Base-by-base conservation (phyloP, 192 early-diverging fungal genomes). In the Backusella mclennaniae region DNA sequence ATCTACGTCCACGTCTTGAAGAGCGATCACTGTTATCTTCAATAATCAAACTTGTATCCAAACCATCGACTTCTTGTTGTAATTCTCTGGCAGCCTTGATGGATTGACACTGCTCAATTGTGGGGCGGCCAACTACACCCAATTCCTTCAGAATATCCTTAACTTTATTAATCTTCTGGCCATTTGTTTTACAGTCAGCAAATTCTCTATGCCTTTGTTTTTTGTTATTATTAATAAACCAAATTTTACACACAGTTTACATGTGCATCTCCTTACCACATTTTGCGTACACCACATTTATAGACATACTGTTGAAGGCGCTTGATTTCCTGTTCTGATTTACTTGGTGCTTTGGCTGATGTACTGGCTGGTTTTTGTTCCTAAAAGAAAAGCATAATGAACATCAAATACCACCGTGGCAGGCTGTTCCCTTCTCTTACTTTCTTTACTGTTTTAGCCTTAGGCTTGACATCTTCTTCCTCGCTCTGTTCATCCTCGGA, bases 81-180 rank as follows among this genome's bases (percentile, higher is more conserved):
- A 89, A 52, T 38, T 89, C 88, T 35, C 88, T 84, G 75, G 84
- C 85, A 7, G 69, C 79, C 67, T 87, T 89, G 26, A 88, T 80
- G 68, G 84, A 78, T 49, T 85, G 87, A 44, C 88, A 89, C 46
- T 89, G 88, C 33, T 89, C 88, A 31, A 89, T 46, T 1, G 85
- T 88, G 5, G 88, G 88, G 19, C 87, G 81, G 1, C 89, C 89
- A 44, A 82, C 80, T 71, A 89, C 79, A n/a, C 88, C 88, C 21
- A 89, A 66, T 7, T 84, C 85, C 1, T 67, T 77, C 14, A 89
- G 73, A 8, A 84, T 56, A 14, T 76, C 73, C 67, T 89, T 85
- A 15, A 89, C 66, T 59, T 83, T 82, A 19, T 77, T 84, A 38
- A 87, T 75, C 71, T 89, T 85, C 75, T 83, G 73, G 26, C 77